Percentiles rank a stretch among this genome's conserved stretches.
Evolutionary conservation across 2,329 filamentous ascomycete species (phyloP).

Genomic region (Penicillium sp.): DNA sequence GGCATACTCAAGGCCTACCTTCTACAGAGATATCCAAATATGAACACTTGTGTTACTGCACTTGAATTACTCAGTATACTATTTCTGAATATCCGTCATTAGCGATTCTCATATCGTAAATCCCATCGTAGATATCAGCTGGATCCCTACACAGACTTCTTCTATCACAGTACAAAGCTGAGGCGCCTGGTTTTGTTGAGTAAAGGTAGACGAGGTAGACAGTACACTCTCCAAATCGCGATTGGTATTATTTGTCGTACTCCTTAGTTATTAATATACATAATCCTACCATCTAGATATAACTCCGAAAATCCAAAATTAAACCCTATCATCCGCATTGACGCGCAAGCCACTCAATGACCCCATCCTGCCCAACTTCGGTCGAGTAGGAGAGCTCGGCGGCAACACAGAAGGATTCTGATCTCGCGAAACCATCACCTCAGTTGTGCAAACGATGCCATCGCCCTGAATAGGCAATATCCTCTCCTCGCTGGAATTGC

Average conservation of each 20-base stretch:
- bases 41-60: background rate
- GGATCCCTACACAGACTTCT: too few relatives aligned
- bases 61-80: background rate
- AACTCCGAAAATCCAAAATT: background rate
- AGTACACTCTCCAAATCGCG: too few relatives aligned
- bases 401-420: background rate
- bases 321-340: background rate
- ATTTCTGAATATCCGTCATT: background rate
- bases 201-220: too few relatives aligned
- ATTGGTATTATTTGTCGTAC: background rate
- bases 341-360: background rate
- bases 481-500: slow-evolving; percentile 15
- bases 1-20: background rate
- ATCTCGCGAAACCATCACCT: slow-evolving; percentile 1
- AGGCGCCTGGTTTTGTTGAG: too few relatives aligned
- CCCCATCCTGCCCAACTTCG: background rate
- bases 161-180: too few relatives aligned
- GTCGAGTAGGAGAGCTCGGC: background rate
- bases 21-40: too few relatives aligned
- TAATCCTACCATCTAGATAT: background rate
- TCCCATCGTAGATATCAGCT: too few relatives aligned
- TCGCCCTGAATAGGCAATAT: slow-evolving; percentile 4
- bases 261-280: background rate
- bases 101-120: too few relatives aligned
- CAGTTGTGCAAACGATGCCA: slow-evolving; percentile 1